Evolutionary conservation across 768 basidiomycete genomes (phyloP), one percentile per base, ranked within the genome.

Genomic region (Mrakia hoshinonis): DNA sequence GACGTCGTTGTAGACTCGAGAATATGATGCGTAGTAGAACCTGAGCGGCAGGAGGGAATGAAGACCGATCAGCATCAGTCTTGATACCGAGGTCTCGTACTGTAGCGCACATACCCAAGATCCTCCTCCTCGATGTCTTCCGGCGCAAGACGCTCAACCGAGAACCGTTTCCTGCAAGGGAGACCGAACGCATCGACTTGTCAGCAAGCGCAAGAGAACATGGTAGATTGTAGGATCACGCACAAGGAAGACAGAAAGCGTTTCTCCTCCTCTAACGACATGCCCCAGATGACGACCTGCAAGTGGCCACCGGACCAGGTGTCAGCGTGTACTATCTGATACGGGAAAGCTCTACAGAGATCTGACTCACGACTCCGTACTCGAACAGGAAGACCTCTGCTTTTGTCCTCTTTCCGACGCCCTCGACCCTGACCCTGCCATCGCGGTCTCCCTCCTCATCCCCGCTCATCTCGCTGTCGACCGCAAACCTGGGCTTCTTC

Each of bases 1-100:
- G 51, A 97, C 94, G 80, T 97, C 94, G 81, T 97, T 97, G 81
- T 94, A 97, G 77, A 96, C 96, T 76, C 94, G 87, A 78, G 92
- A 94, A 78, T 97, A 97, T 76, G 93, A 92, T 9, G 94, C 94
- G 77, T 94, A 94, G 77, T 97, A 97, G 79, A 88, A 96, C 81
- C 95, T 95, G 43, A 97, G 82, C 77, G n/a, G 20, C 13, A 38
- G 34, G 22, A 22, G 4, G 34, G 1, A n/a, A 20, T 22, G 58
- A 39, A 11, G 36, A 22, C 36, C 58, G n/a, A 31, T 36, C 13
- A 22, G 34, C 4, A 36, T 39, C 22, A 20, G 58, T 13, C 7
- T 34, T 31, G 34, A n/a, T 18, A 31, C 13, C 15, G 26, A 11
- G 24, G 13, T 26, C 18, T 11, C 31, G 31, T 18, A 60, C 13